Evolutionary conservation across 805 yeast species (phyloP), one percentile per base, ranked within the genome.

Genomic region (Metschnikowia lunata): DNA sequence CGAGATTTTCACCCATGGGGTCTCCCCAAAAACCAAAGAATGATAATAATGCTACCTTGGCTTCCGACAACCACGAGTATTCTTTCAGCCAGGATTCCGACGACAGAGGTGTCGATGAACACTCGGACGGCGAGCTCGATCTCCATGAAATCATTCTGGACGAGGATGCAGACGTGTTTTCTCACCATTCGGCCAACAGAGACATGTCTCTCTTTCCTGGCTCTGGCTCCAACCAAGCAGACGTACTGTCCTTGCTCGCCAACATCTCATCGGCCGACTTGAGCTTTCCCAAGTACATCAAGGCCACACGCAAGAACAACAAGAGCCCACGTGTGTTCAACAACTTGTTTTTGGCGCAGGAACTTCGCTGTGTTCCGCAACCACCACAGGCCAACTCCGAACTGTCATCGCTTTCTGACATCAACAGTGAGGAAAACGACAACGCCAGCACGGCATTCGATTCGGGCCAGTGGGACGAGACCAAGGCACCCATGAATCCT

Each of bases 331-430:
- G 66, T 33, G 67, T 72, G 6, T 67, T 79, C 45, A 69, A 74
- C 44, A 70, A 81, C 49, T 58, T 83, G 44, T 82, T 83, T 43
- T 58, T 83, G 33, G 85, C 88, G 0, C 91, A 84, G 57, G 88
- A 83, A 56, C 60, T 31, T 14, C 34, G 15, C 15, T 12, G 15
- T 14, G 3, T 13, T 11, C 34, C 34, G n/a, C 33, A 15, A 1
- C 39, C 28, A 8, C 14, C 37, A 9, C 33, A 34, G 28, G 40
- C 39, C 26, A 43, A 45, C 30, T 26, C 40, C 43, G 45, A 41
- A 40, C 23, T 18, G 23, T 18, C 23, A 18, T 18, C 23, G 23
- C 4, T 18, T 18, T 18, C 23, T 18, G 48, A 38, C 29, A 33
- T 10, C 7, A 14, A 27, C 33, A 13, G n/a, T 7, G n/a, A 12